Percentiles rank a stretch among this genome's conserved stretches.
phyloP scores from a whole-genome alignment of 495 filamentous ascomycete species.

The Apodospora peruviana region DNA sequence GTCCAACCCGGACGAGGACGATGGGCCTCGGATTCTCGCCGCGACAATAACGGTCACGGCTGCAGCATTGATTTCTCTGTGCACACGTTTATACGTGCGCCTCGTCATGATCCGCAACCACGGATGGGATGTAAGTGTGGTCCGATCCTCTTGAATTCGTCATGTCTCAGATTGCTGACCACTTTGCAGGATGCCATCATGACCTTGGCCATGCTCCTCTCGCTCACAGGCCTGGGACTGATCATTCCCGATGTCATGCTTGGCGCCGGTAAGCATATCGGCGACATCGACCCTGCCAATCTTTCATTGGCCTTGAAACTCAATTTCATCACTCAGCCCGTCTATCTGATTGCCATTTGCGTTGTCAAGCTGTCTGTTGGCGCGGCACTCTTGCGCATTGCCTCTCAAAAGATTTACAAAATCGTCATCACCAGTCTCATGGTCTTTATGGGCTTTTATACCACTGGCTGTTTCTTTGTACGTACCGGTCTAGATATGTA shows the following conservation, averaged over 20 bases:
- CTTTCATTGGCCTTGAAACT: slow-evolving; percentile 27
- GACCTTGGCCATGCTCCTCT: slow-evolving; percentile 7
- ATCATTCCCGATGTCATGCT: slow-evolving; percentile 31
- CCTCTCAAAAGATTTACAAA: slow-evolving; percentile 26
- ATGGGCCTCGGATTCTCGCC: slow-evolving; percentile 37
- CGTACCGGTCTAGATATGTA: no score
- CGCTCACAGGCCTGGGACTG: slow-evolving; percentile 24
- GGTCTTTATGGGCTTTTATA: slow-evolving; percentile 36
- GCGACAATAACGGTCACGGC: slow-evolving; percentile 33
- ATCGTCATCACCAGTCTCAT: slow-evolving; percentile 27
- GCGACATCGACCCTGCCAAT: slow-evolving; percentile 21
- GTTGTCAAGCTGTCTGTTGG: slow-evolving; percentile 46
- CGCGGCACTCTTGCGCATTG: slow-evolving; percentile 40
- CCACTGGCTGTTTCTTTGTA: slow-evolving; percentile 25
- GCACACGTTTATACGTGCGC: slow-evolving; percentile 43
- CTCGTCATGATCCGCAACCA: slow-evolving; percentile 35
- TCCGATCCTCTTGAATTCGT: no score
- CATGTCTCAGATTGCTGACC: no score
- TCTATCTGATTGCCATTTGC: slow-evolving; percentile 36
- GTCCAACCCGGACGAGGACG: slow-evolving; percentile 26
- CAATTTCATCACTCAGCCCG: slow-evolving; percentile 36
- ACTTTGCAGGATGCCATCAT: slow-evolving; percentile 12
- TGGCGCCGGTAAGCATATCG: slow-evolving; percentile 36
- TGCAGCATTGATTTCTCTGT: slow-evolving; percentile 20
- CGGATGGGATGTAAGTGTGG: slow-evolving; percentile 40